Evolutionary conservation across 805 yeast species (phyloP), one percentile per base, ranked within the genome.

Genomic region (Wickerhamiella sergipiensis): DNA sequence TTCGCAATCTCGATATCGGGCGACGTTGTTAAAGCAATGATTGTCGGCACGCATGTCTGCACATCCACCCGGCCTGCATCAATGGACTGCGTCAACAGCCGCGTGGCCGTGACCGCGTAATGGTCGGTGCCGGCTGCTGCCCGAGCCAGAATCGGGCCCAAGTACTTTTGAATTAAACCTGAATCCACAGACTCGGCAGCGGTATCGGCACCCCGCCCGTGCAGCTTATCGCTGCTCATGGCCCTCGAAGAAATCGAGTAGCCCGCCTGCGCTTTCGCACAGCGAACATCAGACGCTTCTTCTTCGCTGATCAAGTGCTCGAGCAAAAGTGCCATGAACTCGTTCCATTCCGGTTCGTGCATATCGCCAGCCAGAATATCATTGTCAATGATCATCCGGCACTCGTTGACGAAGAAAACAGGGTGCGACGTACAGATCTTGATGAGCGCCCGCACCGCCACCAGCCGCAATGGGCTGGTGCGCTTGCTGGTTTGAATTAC

Each of bases 391-490:
- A 36, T n/a, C 19, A 17, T 15, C 19, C 19, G 40, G 40, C 40
- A 36, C 19, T 36, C 40, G 13, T 24, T 42, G 21, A 48, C 19
- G 21, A 51, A 48, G 13, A 48, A 33, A 13, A 42, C 24, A 13
- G 54, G 54, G 17, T 45, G 43, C 7, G 17, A 21, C 1, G 50
- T 48, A 40, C 54, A 51, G 13, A 48, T 40, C n/a, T 48, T 48
- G 12, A 46, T 44, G 15, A 48, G 22, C 10, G 21, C 29, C 6
- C 48, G 29, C 5, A 51, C 40, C 2, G 38, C 42, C 15, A 21
- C 46, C 8, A 51, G 33, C 15, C 54, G 36, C 8, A 48, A 38
- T 6, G 18, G 19, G 4, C 19, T n/a, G 4, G 10, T 10, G 5
- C 42, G 31, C 2, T 22, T 15, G 13, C 5, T 23, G 7, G 45